Conservation (phyloP, 2,329 filamentous ascomycete genomes). For the Nigrograna mackinnonii region DNA sequence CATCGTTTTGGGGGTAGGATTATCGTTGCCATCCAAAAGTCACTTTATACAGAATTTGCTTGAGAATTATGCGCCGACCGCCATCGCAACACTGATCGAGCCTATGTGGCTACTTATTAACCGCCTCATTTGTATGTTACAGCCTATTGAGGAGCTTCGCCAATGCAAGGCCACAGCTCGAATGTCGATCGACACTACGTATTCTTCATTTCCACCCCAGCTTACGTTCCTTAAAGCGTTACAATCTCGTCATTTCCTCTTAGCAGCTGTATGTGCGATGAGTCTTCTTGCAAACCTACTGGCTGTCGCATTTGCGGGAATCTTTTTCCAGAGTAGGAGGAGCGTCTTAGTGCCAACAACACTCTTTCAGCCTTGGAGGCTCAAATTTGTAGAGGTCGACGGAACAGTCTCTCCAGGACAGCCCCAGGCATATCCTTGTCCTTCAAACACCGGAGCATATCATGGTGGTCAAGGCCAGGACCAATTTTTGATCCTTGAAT, state of each 20-base stretch:
- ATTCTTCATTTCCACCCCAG: conserved; percentile 61
- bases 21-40: background rate
- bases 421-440: too few species aligned
- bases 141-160: conserved; percentile 58
- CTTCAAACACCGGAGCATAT: conserved; percentile 26
- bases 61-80: conserved; percentile 18
- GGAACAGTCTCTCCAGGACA: conserved; percentile 24
- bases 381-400: conserved; percentile 28
- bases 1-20: too few species aligned
- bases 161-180: conserved; percentile 38
- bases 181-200: conserved; percentile 48
- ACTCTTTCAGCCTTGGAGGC: conserved; percentile 13
- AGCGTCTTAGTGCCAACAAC: too few species aligned
- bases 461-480: conserved; percentile 30
- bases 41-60: background rate
- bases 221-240: conserved; percentile 53
- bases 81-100: conserved; percentile 59
- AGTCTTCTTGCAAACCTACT: conserved; percentile 58
- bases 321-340: conserved; percentile 54
- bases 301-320: conserved; percentile 54
- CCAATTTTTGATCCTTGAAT: conserved; percentile 48
- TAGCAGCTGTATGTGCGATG: conserved; percentile 53
- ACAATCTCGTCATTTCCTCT: conserved; percentile 47
- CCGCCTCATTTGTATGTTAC: conserved; percentile 55
- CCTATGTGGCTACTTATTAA: conserved; percentile 62